These are phyloP conservation scores for Chlamydomonas urium DNA, from an alignment of 139 green algal genomes.

Conservation along the genomic window DNA sequence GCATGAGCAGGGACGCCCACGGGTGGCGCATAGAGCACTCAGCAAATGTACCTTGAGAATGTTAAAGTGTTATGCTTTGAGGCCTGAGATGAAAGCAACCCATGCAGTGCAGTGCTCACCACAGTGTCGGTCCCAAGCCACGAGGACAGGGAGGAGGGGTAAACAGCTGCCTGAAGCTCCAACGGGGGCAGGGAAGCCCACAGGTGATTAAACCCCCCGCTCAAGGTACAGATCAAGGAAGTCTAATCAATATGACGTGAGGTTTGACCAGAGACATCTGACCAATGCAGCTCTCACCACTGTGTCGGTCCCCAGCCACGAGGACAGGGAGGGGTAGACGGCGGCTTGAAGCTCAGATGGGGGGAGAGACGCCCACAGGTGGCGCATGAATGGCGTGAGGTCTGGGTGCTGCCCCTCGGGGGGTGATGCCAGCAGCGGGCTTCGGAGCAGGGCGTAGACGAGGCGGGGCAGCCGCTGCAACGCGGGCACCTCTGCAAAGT, in stretches of 20 bases:
- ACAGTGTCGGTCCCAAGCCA: slow-evolving; percentile 23
- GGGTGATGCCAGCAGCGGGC: slow-evolving; percentile 31
- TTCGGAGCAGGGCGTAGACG: slow-evolving; percentile 78
- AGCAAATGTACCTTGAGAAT: too few species aligned
- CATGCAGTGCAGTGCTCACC: too few species aligned
- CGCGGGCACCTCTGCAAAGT: slow-evolving; percentile 47
- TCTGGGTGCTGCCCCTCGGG: slow-evolving; percentile 59
- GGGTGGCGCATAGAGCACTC: too few species aligned
- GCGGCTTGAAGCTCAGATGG: slow-evolving; percentile 62
- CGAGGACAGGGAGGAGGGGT: slow-evolving; percentile 57
- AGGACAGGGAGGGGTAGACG: slow-evolving; percentile 66
- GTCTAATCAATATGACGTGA: too few species aligned
- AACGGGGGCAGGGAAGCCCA: slow-evolving; percentile 65
- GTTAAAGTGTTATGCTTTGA: too few species aligned
- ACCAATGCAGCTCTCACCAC: too few species aligned
- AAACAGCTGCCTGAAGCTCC: slow-evolving; percentile 71
- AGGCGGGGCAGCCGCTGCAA: slow-evolving; percentile 74
- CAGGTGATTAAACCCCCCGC: too few species aligned
- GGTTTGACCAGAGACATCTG: too few species aligned
- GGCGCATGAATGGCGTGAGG: slow-evolving; percentile 49
- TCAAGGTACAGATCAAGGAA: too few species aligned
- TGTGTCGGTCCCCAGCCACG: slow-evolving; percentile 22
- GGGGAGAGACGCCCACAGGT: slow-evolving; percentile 63
- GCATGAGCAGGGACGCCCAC: slow-evolving; percentile 66
- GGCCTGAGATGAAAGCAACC: too few species aligned